Percentiles rank a stretch among this genome's conserved stretches.
Evolutionary conservation across 2,329 filamentous ascomycete species (phyloP).

Genomic region (Cytospora mali): DNA sequence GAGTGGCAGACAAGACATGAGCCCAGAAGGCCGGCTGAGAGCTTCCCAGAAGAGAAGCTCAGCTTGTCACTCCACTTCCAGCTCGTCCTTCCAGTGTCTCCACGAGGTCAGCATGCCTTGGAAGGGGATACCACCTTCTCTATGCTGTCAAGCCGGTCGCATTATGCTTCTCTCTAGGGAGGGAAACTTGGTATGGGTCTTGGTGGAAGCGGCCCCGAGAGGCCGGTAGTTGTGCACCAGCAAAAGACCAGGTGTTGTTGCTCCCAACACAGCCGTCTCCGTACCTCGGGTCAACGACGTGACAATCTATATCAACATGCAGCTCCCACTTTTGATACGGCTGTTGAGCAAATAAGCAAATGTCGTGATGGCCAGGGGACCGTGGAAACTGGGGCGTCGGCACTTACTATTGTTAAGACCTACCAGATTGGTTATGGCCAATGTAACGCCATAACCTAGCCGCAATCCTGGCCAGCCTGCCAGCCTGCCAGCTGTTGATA

Average conservation of each 20-base stretch:
- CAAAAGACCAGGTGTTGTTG: background rate
- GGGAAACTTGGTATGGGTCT: background rate
- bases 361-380: slow-evolving; percentile 8
- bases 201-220: background rate
- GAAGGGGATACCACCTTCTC: slow-evolving; percentile 8
- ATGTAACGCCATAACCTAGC: background rate
- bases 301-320: background rate
- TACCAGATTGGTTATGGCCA: slow-evolving; percentile 13
- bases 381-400: background rate
- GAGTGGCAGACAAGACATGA: background rate
- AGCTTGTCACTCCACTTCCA: background rate
- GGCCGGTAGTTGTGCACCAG: background rate
- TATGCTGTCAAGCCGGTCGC: background rate
- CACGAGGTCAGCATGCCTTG: background rate
- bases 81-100: background rate
- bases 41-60: slow-evolving; percentile 12
- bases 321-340: slow-evolving; percentile 21
- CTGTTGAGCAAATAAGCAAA: background rate
- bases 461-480: background rate
- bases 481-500: background rate
- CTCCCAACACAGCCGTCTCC: background rate
- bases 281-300: slow-evolving; percentile 5
- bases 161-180: background rate
- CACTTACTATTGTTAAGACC: slow-evolving; percentile 6
- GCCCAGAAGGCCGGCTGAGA: background rate